Evolutionary conservation across 2,329 filamentous ascomycete species (phyloP), one percentile per base, ranked within the genome.

Genomic region (Phyllosticta citribraziliensis): DNA sequence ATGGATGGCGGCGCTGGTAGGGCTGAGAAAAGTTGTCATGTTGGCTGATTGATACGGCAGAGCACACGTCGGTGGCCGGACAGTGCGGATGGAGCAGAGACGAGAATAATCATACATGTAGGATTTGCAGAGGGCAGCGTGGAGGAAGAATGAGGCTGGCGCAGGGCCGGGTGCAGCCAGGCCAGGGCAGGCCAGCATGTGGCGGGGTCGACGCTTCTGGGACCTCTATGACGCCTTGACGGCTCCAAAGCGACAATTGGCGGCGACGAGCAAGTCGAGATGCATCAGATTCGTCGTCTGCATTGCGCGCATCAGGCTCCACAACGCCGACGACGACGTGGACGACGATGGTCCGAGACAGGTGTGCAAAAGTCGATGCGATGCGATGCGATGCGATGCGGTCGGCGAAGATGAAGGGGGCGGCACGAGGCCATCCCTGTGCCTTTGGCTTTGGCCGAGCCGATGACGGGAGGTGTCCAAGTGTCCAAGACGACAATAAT

Each of bases 141-240:
- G 40, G n/a, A 47, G 40, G 40, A 47, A 47, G 40, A 47, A n/a
- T 47, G 40, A 47, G 40, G 40, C 40, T 47, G 40, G 40, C 14
- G 40, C 40, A 47, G 14, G 40, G 40, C 40, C 17, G 14, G 40
- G 27, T 47, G 40, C 40, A 47, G 40, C 40, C n/a, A n/a, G n/a
- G n/a, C n/a, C n/a, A n/a, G n/a, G n/a, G n/a, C n/a, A n/a, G n/a
- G n/a, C n/a, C 40, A 47, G 6, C 14, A n/a, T n/a, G 40, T 47
- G 40, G 40, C 40, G 40, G 40, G 40, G 40, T 47, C 6, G 40
- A 47, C 40, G 40, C n/a, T 47, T 47, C 40, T 20, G 17, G 10
- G 17, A 40, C 17, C 35, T 61, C 59, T 54, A 61, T 61, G 59
- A 61, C 59, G 59, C 59, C 20, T 61, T 50, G 59, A 61, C 55